Evolutionary conservation across 2,329 filamentous ascomycete genomes (phyloP), one percentile per base, ranked within the genome.

Genomic region (Claviceps sorghi): DNA sequence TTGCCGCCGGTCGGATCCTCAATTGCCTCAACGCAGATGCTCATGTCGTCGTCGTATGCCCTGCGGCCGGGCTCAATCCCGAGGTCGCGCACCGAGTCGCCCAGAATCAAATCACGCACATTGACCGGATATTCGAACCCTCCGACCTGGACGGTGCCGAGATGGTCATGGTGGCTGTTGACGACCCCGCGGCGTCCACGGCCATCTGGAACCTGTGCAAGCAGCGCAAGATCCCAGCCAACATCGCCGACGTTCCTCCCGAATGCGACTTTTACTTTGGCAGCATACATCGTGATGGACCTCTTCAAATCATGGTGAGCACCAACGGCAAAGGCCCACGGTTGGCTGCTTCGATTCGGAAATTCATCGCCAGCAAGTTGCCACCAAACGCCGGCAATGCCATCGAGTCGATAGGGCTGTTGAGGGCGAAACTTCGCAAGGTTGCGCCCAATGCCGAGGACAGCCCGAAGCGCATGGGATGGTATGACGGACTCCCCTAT

Each of bases 181-280:
- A 98, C 65, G 91, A 97, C 64, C 88, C 93, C 0, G 85, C 82
- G 48, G 90, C 89, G n/a, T 96, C 89, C 0, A 84, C 87, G 0
- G 76, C 80, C 57, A 88, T 98, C 64, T 98, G 89, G 86, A 91
- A 91, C 65, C 77, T 95, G 26, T 97, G 91, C 77, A 91, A 95
- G 67, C 78, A 88, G 65, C 78, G 75, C 55, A 82, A 82, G 55
- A 86, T 97, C 58, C 82, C 89, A 6, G 90, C 89, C 53, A 98
- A 98, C 68, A 95, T 98, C 58, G 93, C 93, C 59, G 93, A 98
- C 65, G 93, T 98, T 3, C 93, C 93, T 0, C 79, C 88, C 0
- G 93, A 98, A 67, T 98, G 93, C 69, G 93, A 98, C 64, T 98
- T 98, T 65, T 98, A 96, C 75, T 98, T 98, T 71, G 93, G 93